These are phyloP conservation scores for Fragaria nilgerrensis DNA, from an alignment of 306 rosid genomes.

Conservation along the genomic window DNA sequence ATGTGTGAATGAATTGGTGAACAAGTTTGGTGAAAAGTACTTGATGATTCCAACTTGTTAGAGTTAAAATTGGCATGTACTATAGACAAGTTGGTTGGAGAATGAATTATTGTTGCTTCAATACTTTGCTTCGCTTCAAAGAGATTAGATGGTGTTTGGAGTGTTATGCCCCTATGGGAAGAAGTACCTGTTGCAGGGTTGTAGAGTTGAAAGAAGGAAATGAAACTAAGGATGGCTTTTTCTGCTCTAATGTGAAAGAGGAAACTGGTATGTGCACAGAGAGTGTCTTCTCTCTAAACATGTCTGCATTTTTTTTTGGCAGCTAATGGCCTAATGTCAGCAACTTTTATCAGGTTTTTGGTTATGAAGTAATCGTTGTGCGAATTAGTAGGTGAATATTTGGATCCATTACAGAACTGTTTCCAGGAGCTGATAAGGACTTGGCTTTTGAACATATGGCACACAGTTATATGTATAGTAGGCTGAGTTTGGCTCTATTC, in stretches of 20 bases:
- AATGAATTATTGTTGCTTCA: constrained; percentile 1
- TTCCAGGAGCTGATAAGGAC: not conserved
- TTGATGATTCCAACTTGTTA: not conserved
- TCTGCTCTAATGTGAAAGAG: not conserved
- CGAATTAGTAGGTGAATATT: not conserved
- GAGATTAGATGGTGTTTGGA: constrained; percentile 13
- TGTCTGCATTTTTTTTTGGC: constrained; percentile 7
- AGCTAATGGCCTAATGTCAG: not conserved
- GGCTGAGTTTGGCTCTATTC: constrained; percentile 30
- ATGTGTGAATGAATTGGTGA: not conserved
- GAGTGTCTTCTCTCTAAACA: constrained; percentile 13
- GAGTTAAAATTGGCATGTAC: not conserved
- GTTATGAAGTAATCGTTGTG: not conserved
- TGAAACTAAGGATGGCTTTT: not conserved
- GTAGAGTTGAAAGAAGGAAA: not conserved
- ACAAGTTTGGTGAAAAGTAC: not conserved
- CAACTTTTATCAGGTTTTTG: not conserved
- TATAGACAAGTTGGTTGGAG: not conserved
- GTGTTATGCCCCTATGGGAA: not conserved
- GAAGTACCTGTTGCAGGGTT: not conserved
- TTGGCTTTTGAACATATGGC: not conserved
- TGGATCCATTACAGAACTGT: not conserved
- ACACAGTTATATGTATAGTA: constrained; percentile 3
- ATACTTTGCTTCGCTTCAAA: constrained; percentile 19
- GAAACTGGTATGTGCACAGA: constrained; percentile 29